Conservation (phyloP, 345 rosid genomes). For the Excoecaria cochinchinensis region DNA sequence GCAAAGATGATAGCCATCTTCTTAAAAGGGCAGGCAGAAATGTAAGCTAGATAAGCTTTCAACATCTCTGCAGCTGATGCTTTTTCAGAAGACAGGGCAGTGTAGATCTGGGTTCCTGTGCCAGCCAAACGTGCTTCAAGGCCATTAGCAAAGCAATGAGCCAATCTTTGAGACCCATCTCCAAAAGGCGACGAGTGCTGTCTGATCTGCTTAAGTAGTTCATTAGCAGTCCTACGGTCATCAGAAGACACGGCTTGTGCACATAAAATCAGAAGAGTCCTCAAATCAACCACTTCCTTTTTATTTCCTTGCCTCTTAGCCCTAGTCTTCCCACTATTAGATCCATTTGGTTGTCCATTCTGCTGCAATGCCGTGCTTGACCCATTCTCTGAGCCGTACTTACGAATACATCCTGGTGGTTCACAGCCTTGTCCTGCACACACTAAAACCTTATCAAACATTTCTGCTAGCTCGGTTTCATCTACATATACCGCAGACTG, state of each 20-base stretch:
- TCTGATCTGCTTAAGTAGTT: constrained; percentile 72
- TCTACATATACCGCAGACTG: constrained; percentile 53
- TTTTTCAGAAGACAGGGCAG: constrained; percentile 18
- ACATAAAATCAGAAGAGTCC: constrained; percentile 69
- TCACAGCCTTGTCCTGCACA: constrained; percentile 23
- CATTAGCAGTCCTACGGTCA: constrained; percentile 57
- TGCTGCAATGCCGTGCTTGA: constrained; percentile 23
- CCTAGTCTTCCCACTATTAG: constrained; percentile 44
- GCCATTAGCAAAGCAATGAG: constrained; percentile 76
- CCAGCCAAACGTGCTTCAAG: constrained; percentile 77
- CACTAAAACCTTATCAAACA: constrained; percentile 64
- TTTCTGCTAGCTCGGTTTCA: constrained; percentile 57
- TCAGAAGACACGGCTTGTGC: constrained; percentile 87
- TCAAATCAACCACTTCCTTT: constrained; percentile 77
- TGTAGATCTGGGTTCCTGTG: constrained; percentile 25
- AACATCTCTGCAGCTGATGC: constrained; percentile 27
- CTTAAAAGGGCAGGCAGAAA: constrained; percentile 31
- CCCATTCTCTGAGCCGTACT: constrained; percentile 2
- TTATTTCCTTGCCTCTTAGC: constrained; percentile 51
- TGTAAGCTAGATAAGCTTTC: constrained; percentile 31
- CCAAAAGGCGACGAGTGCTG: constrained; percentile 88
- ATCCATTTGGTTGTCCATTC: constrained; percentile 45
- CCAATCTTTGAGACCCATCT: constrained; percentile 87
- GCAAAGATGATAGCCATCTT: constrained; percentile 28
- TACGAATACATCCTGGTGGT: neutral